Base-by-base conservation (phyloP, 306 rosid species). In the Cicer yamashitae region DNA sequence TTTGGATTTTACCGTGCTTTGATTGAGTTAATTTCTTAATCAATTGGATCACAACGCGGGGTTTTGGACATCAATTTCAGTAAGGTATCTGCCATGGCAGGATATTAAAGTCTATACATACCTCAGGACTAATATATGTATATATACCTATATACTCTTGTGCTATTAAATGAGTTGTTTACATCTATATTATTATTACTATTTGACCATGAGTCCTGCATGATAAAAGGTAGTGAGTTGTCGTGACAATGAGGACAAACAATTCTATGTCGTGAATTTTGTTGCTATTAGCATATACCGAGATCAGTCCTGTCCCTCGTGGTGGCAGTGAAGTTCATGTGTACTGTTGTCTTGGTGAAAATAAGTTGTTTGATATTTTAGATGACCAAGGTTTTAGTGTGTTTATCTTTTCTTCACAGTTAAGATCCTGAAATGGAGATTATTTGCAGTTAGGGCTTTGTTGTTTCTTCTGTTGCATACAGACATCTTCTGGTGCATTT, bases 351-450 rank as follows among this genome's bases (percentile, higher is more conserved):
- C 22, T 38, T 38, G 68, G 48, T 10, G 40, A 57, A 10, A 3
- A 12, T 6, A 47, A 25, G 5, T 11, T 6, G 9, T 25, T 25
- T 58, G 17, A 34, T 22, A 58, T 25, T 30, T 11, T 58, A 25
- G 9, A 22, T 22, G 10, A 14, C 10, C 10, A 51, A 51, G 22
- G 7, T 57, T 57, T 22, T 22, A 57, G 39, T 22, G 63, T 57
- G 67, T 38, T 37, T 34, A 37, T 61, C 67, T 61, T n/a, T 62
- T 39, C 67, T 37, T 62, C 67, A 60, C 18, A n/a, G 10, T 14
- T 62, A 37, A 38, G 48, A 37, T 12, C 14, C 58, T 61, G 12
- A 25, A 50, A 50, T 41, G 69, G 30, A 40, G 66, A 61, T 13
- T 14, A 52, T 25, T 75, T 30, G 56, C 47, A 22, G 57, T 48